These are phyloP conservation scores for Trichoderma atrobrunneum DNA, from an alignment of 2,329 filamentous ascomycete genomes.

Conservation along the genomic window DNA sequence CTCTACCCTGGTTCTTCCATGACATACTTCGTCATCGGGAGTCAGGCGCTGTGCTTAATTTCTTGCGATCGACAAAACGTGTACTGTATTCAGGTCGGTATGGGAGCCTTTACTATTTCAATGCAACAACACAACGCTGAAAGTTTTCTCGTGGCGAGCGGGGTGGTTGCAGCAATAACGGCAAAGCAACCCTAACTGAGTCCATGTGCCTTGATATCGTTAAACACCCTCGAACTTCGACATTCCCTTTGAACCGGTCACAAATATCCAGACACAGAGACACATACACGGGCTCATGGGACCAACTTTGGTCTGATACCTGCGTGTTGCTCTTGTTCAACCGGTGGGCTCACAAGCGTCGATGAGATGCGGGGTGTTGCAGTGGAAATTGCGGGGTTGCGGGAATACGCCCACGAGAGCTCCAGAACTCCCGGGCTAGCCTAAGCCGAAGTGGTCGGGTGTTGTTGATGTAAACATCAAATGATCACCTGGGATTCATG, in stretches of 20 bases:
- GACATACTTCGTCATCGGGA: not conserved
- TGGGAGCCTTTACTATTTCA: not conserved
- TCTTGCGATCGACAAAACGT: not conserved
- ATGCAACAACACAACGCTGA: not conserved
- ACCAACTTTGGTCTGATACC: not conserved
- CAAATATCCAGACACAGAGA: not conserved
- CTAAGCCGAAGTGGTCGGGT: not conserved
- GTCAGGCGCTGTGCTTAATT: not conserved
- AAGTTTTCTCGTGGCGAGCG: not conserved
- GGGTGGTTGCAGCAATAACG: not conserved
- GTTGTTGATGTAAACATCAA: not conserved
- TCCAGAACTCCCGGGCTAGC: not conserved
- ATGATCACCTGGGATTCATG: not conserved
- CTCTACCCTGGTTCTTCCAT: not conserved
- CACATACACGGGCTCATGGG: not conserved
- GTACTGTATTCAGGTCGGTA: not conserved
- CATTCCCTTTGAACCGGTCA: not conserved
- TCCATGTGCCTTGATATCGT: not conserved
- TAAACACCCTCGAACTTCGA: not conserved
- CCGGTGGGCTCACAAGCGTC: not conserved
- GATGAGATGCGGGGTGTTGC: conserved; percentile 8
- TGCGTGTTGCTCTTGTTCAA: not conserved
- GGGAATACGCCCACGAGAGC: not conserved
- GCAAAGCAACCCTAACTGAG: not conserved
- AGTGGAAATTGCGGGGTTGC: not conserved